Base-by-base conservation (phyloP, 2,329 filamentous ascomycete species). In the Alternaria gansuensis region DNA sequence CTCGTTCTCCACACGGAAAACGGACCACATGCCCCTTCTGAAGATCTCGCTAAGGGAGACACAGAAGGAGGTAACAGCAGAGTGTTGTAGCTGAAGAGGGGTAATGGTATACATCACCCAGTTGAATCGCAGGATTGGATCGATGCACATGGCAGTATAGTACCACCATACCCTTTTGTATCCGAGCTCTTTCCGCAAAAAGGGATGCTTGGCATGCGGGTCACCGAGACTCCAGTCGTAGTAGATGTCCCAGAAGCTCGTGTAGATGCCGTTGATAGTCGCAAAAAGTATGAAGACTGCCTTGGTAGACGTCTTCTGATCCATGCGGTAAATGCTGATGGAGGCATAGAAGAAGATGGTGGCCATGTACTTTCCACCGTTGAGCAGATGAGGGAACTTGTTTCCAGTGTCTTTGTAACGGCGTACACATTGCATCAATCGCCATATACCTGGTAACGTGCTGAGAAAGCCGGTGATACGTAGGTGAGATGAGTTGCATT, bases 201-300 rank as follows among this genome's bases (percentile, higher is more conserved):
- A 78, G 0, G 81, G 84, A 65, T 90, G 82, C 10, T 86, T 85
- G 0, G 91, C 86, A 54, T 89, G 87, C 0, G 90, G 84, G 68
- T 97, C 93, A 3, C 94, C 84, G n/a, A 97, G 83, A 72, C 90
- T 95, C 84, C 95, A 98, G 77, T 99, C 95, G 91, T 98, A 97
- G 64, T 92, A 88, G 2, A 99, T 80, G 74, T 99, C 95, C 95
- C 95, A 99, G 40, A 97, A 85, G 9, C 88, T 92, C 67, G 86
- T 89, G 77, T 97, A 98, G 28, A 96, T 78, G 43, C 88, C 85
- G 75, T 97, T 99, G 65, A 96, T 78, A n/a, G 84, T 82, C 0
- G 92, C 92, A 68, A 93, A 92, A 0, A 87, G 84, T 61, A 96
- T 89, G 75, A 96, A 98, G 1, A 92, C 75, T 0, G 87, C 90